Evolutionary conservation across 2,329 filamentous ascomycete genomes (phyloP).

Genomic region (Stemphylium lycopersici): DNA sequence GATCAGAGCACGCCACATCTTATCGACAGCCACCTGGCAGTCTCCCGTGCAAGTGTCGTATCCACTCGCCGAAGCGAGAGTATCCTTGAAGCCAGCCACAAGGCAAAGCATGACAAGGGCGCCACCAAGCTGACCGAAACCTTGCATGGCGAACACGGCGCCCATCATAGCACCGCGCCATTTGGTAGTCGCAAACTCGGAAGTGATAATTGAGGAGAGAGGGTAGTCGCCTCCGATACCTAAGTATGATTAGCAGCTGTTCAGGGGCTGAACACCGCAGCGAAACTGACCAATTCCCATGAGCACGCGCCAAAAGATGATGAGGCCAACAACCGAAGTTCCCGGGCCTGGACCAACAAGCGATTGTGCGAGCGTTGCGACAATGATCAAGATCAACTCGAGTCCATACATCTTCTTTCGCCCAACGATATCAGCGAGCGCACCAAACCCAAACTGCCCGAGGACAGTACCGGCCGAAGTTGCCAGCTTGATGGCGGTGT

Average conservation of each 20-base stretch:
- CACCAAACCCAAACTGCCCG: conserved; percentile 75
- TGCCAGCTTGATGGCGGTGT: conserved; percentile 84
- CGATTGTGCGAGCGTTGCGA: conserved; percentile 47
- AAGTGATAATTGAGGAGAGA: conserved; percentile 82
- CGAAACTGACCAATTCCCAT: conserved; percentile 46
- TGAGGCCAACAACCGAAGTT: conserved; percentile 46
- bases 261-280: conserved; percentile 45
- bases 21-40: conserved; percentile 46
- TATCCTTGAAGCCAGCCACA: conserved; percentile 39
- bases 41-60: conserved; percentile 38
- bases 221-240: conserved; percentile 75
- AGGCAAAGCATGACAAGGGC: conserved; percentile 46
- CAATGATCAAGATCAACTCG: conserved; percentile 49
- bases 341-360: conserved; percentile 44
- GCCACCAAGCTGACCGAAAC: conserved; percentile 50
- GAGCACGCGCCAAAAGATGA: conserved; percentile 51
- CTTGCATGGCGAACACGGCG: conserved; percentile 54
- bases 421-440: conserved; percentile 72
- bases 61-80: conserved; percentile 22
- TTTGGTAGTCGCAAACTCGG: conserved; percentile 51
- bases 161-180: conserved; percentile 52
- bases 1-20: conserved; percentile 51
- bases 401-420: conserved; percentile 83
- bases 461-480: conserved; percentile 84
- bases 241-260: conserved; percentile 16